Evolutionary conservation across 148 eudicot species (phyloP), one percentile per base, ranked within the genome.

Genomic region (Dianthus caryophyllus): DNA sequence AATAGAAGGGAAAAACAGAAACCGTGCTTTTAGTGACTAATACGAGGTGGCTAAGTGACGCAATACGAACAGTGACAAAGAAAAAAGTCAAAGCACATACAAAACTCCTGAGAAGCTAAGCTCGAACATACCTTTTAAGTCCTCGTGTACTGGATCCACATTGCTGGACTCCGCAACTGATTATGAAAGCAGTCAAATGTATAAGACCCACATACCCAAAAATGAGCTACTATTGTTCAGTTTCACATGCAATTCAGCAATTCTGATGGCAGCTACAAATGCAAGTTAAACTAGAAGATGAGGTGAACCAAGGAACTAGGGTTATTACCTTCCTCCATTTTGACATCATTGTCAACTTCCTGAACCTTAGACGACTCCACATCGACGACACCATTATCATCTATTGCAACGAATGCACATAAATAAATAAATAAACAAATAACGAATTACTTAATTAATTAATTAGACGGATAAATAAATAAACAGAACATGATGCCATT

Each of bases 291-390:
- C 36, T 21, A 16, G 20, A 25, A 11, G 18, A 14, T 2, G 61
- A 65, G 3, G 33, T 1, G n/a, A 30, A 33, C 13, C 13, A n/a
- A 16, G 30, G 15, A 67, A 24, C 1, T 22, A 22, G 14, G 31
- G 26, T 49, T 22, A 24, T 52, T 65, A 86, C 97, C 91, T 84
- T 76, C 85, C 15, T 80, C 91, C 72, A 75, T 83, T 31, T 75
- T 69, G 49, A 74, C 89, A 48, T 63, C 71, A 43, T 47, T 53
- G 43, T 55, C 81, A 81, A 43, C 84, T 70, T 77, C 84, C 50
- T 79, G 77, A 33, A 77, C 74, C 39, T 73, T 75, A 70, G 50
- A 44, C 51, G 78, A 81, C 41, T 81, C 89, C 5, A 55, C 73
- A 57, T 71, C 73, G 57, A 65, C 33, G 54, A 55, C 58, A 56